Evolutionary conservation across 176 grass and related monocot species (phyloP).

Genomic region (Lolium perenne): DNA sequence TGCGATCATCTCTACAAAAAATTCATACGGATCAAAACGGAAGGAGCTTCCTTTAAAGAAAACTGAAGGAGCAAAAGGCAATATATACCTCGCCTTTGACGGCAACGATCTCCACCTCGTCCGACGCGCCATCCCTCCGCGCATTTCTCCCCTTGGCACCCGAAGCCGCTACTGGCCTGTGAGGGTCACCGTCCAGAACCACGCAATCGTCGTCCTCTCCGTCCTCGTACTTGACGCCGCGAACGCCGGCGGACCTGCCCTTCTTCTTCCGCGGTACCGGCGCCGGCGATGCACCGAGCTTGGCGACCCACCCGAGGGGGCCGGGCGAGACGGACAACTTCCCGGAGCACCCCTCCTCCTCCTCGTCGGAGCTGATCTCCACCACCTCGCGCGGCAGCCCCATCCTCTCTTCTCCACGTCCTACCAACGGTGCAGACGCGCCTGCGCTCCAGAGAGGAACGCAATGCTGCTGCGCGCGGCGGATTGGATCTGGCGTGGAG

Average conservation of each 20-base stretch:
- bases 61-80: no score
- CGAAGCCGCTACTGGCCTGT: background rate
- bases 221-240: background rate
- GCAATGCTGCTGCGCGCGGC: background rate
- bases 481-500: no score
- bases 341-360: background rate
- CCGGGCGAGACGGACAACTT: background rate
- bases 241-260: background rate
- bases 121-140: background rate
- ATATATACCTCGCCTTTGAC: background rate
- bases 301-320: background rate
- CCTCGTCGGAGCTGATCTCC: conserved; percentile 6
- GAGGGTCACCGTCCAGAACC: background rate
- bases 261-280: background rate
- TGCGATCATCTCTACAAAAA: no score
- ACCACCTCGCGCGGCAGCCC: background rate
- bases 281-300: background rate
- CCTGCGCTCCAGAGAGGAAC: background rate
- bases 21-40: no score
- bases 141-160: background rate
- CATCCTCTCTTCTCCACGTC: background rate
- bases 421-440: background rate
- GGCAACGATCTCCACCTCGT: background rate
- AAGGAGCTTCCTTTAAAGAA: no score
- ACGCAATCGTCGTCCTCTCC: background rate